Evolutionary conservation across 441 rosid species (phyloP), one percentile per base, ranked within the genome.

Genomic region (Pelargonium exstipulatum): DNA sequence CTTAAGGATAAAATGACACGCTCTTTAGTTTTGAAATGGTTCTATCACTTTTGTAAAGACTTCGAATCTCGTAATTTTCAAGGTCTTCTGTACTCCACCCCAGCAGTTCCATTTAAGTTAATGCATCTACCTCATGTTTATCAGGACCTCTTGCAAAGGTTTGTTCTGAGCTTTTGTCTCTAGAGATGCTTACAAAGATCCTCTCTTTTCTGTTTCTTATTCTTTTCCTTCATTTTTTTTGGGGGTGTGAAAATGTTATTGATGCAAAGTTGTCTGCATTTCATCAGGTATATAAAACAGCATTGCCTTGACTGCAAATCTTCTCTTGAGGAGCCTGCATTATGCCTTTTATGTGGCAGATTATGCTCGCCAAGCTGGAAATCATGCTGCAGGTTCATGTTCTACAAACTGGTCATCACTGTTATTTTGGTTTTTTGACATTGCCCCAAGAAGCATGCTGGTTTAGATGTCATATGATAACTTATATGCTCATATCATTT

Each of bases 261-360:
- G 73, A 73, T 71, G 20, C 68, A 29, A 70, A 62, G 69, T 64
- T 67, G 64, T 77, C 17, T 61, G 63, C 75, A 57, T n/a, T 74
- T 72, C 49, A 37, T 78, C 83, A 96, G 99, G 89, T 91, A 79
- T 69, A 86, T 96, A 68, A 96, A 93, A 79, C 90, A 84, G 64
- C 76, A 71, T 65, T 96, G 98, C 76, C 79, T 78, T 53, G 79
- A 81, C 71, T 96, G 99, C 86, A 79, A 79, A 60, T 71, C 71
- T 71, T 71, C 73, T 14, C 66, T 88, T 24, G 87, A 78, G 9
- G 97, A 90, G 62, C 97, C 98, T 37, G 91, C 97, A 12, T 77
- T 96, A 61, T 96, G 99, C 79, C 83, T 96, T 20, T 79, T 96
- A 42, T 93, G 99, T 81, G 98, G 99, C 75, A 91, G 87, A 83